Percentiles rank a stretch among this genome's conserved stretches.
phyloP scores from a whole-genome alignment of 2,329 filamentous ascomycete species.

The Nigrospora osmanthi region DNA sequence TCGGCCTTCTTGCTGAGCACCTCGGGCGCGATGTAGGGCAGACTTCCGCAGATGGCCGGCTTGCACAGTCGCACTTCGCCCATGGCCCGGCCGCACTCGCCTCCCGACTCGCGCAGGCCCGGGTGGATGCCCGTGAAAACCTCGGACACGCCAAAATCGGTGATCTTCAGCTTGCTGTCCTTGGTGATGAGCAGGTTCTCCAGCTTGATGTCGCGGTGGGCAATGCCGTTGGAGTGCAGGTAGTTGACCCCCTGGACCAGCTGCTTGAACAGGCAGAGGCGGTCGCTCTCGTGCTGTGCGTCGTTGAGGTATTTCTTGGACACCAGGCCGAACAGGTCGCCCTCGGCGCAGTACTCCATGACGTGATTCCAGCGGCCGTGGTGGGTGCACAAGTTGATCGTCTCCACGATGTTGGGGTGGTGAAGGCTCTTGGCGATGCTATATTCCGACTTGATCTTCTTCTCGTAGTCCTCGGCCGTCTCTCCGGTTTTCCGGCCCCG shows the following conservation, averaged over 20 bases:
- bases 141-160: slow-evolving; percentile 84
- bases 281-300: slow-evolving; percentile 59
- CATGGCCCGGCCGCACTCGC: slow-evolving; percentile 68
- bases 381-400: slow-evolving; percentile 66
- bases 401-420: slow-evolving; percentile 83
- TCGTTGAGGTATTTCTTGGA: slow-evolving; percentile 60
- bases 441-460: slow-evolving; percentile 88
- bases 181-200: slow-evolving; percentile 77
- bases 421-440: slow-evolving; percentile 78
- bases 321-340: slow-evolving; percentile 72
- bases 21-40: slow-evolving; percentile 83
- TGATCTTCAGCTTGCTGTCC: slow-evolving; percentile 80
- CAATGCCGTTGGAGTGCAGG: slow-evolving; percentile 75
- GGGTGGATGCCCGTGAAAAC: slow-evolving; percentile 79
- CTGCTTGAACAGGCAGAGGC: slow-evolving; percentile 84
- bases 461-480: slow-evolving; percentile 66
- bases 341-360: slow-evolving; percentile 84
- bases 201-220: slow-evolving; percentile 84
- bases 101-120: slow-evolving; percentile 63
- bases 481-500: slow-evolving; percentile 64
- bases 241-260: slow-evolving; percentile 75
- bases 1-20: slow-evolving; percentile 60
- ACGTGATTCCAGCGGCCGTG: slow-evolving; percentile 79
- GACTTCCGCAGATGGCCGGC: slow-evolving; percentile 76
- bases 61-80: slow-evolving; percentile 61